These are phyloP conservation scores for Fraxinus albicans DNA, from an alignment of 305 asterid genomes.

Conservation along the genomic window DNA sequence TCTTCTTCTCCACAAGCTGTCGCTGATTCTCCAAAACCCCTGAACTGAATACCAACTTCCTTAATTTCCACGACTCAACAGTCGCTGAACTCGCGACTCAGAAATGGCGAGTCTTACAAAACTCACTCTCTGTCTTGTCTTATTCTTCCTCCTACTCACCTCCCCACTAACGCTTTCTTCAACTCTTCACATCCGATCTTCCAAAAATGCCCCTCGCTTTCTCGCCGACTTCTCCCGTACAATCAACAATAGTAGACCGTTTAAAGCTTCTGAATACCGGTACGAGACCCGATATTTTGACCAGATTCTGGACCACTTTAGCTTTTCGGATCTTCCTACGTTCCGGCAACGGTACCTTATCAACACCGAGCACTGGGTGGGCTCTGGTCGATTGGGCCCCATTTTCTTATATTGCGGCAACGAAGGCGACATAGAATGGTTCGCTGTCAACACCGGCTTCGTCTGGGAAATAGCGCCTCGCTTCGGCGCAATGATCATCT, in stretches of 20 bases:
- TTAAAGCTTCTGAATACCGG: slow-evolving; percentile 38
- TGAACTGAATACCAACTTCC: background rate
- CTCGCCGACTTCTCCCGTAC: slow-evolving; percentile 39
- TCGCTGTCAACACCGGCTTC: slow-evolving; percentile 80
- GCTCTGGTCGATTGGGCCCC: slow-evolving; percentile 55
- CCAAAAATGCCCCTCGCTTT: slow-evolving; percentile 35
- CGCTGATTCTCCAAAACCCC: background rate
- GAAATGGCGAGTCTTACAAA: slow-evolving; percentile 39
- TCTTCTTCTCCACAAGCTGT: background rate
- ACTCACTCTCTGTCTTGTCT: slow-evolving; percentile 18
- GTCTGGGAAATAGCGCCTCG: slow-evolving; percentile 85
- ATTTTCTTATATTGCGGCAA: slow-evolving; percentile 90
- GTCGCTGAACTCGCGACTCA: background rate
- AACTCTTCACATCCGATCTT: slow-evolving; percentile 19
- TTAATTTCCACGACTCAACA: background rate
- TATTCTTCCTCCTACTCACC: slow-evolving; percentile 27
- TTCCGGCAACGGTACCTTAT: slow-evolving; percentile 78
- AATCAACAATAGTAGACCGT: slow-evolving; percentile 10
- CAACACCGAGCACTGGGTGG: slow-evolving; percentile 70
- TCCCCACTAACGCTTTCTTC: slow-evolving; percentile 10
- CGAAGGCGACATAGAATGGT: slow-evolving; percentile 93
- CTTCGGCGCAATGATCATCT: slow-evolving; percentile 77
- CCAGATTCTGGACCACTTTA: slow-evolving; percentile 80
- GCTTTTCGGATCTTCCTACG: slow-evolving; percentile 57
- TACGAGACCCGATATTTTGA: slow-evolving; percentile 74